These are phyloP conservation scores for Bonia amplexicaulis DNA, from an alignment of 176 grass and related monocot species.

Conservation along the genomic window DNA sequence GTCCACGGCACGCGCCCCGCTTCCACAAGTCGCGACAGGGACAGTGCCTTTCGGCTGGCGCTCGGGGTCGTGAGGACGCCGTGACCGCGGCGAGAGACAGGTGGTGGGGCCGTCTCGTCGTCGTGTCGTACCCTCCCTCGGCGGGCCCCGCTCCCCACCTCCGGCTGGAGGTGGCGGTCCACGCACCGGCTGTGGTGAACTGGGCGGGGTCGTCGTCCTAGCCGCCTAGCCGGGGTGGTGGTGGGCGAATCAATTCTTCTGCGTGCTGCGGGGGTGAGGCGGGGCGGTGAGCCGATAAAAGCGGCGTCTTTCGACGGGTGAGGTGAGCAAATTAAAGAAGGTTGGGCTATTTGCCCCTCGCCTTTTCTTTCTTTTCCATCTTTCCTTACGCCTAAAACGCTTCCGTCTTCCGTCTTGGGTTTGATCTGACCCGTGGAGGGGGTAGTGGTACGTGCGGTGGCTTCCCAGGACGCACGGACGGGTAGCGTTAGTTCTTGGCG, in stretches of 20 bases:
- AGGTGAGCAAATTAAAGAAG: conserved; percentile 26
- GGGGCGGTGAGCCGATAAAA: conserved; percentile 23
- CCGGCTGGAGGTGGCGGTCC: neutral
- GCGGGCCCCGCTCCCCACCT: neutral
- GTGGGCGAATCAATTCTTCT: conserved; percentile 45
- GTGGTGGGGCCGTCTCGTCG: neutral
- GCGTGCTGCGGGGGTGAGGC: neutral
- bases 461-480: neutral
- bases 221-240: neutral
- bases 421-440: conserved; percentile 29
- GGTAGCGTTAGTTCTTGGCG: conserved; percentile 14
- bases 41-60: conserved; percentile 20
- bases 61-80: conserved; percentile 11
- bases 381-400: conserved; percentile 19
- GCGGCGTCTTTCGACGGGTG: conserved; percentile 13
- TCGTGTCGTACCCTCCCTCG: neutral
- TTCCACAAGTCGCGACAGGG: conserved; percentile 18
- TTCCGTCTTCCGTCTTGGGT: conserved; percentile 20
- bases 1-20: neutral
- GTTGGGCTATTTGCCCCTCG: neutral
- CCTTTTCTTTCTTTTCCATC: neutral
- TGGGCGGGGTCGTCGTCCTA: neutral
- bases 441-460: neutral
- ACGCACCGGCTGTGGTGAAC: neutral
- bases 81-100: neutral